Conservation (phyloP, 306 rosid species). For the Hylodesmum podocarpum region DNA sequence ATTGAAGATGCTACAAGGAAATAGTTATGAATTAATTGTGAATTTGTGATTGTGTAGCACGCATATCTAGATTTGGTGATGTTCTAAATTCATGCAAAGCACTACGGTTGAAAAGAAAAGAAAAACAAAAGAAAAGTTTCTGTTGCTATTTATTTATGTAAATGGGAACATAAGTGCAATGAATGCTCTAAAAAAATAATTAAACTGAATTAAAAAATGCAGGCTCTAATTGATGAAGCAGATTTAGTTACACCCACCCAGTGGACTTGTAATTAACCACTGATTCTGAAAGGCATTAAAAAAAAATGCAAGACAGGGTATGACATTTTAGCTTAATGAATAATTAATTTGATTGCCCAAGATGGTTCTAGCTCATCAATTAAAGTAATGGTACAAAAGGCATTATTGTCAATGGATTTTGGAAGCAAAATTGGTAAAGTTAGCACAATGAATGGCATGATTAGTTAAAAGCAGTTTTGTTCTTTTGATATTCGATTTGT, state of each 20-base stretch:
- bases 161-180: neutral
- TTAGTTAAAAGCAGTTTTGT: conserved; percentile 20
- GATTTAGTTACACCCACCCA: neutral
- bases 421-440: neutral
- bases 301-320: neutral
- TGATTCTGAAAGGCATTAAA: neutral
- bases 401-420: neutral
- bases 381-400: neutral
- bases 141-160: neutral
- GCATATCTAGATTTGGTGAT: neutral
- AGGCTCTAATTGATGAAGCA: too few relatives aligned
- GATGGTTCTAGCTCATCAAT: conserved; percentile 7
- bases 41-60: neutral
- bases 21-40: too few relatives aligned
- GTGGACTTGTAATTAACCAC: neutral
- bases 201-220: too few relatives aligned
- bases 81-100: neutral
- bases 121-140: neutral
- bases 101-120: neutral
- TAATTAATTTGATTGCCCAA: conserved; percentile 3
- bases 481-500: conserved; percentile 10
- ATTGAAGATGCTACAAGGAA: too few relatives aligned
- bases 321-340: conserved; percentile 4
- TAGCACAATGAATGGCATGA: conserved; percentile 17
- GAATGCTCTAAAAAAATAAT: neutral